Evolutionary conservation across 192 early-diverging fungal species (phyloP), one percentile per base, ranked within the genome.

Genomic region (Coemansia sp.): DNA sequence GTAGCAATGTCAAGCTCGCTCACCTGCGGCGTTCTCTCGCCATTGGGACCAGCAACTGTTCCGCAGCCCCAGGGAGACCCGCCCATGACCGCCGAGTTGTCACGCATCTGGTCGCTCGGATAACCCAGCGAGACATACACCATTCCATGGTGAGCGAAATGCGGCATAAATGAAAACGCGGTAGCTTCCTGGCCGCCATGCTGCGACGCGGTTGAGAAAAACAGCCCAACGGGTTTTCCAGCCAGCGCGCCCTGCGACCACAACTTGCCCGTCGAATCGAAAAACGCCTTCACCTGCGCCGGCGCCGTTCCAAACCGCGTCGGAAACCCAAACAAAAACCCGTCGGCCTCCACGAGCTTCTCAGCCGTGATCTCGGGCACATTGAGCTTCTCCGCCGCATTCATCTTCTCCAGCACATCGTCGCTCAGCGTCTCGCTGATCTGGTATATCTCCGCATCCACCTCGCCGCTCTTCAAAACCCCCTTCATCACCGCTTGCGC

Each of bases 391-490:
- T 77, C 73, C 9, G 75, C 40, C n/a, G 87, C 87, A 61, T 88
- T 76, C 85, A 91, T 86, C 70, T 88, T 89, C 56, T 74, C 81
- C 13, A 89, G 70, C 17, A 87, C 81, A 19, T 88, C 87, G n/a
- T 61, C 40, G 17, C 77, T 58, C 12, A 90, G 85, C 2, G 88
- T 90, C 61, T 90, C 88, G 55, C 68, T 39, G 17, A 90, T 78
- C 65, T 79, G 84, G 63, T 74, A 86, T 16, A 87, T 56, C 67
- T 72, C 81, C 44, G 77, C 87, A 16, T 87, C 83, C 45, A 72
- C 83, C 32, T 54, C 17, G 38, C 68, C 71, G 44, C 63, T 51
- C 38, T 77, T 83, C 44, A 88, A 70, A 16, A 88, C 51, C 10
- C 93, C 91, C 65, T 88, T 84, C 51, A 83, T 68, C 9, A 92